phyloP scores from a whole-genome alignment of 2,329 filamentous ascomycete genomes.

The Trichophyton mentagrophytes region DNA sequence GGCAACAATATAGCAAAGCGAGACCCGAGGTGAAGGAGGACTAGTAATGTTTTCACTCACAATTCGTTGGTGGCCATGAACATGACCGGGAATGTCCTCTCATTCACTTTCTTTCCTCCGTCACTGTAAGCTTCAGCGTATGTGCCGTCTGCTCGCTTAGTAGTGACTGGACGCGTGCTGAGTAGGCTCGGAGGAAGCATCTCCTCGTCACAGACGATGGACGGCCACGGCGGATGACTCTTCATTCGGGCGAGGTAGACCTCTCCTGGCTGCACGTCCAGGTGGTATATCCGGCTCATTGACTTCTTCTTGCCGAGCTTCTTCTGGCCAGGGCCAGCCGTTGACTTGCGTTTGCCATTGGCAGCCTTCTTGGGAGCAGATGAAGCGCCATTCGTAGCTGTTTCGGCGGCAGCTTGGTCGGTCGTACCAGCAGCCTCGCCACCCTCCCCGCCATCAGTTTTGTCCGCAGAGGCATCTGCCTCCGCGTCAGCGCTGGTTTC shows the following conservation, averaged over 20 bases:
- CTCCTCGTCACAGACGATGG: conserved; percentile 83
- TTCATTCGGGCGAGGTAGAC: conserved; percentile 89
- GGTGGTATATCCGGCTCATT: conserved; percentile 54
- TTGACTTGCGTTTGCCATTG: conserved; percentile 56
- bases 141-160: conserved; percentile 66
- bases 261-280: conserved; percentile 78
- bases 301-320: conserved; percentile 80
- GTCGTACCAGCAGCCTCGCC: conserved; percentile 17
- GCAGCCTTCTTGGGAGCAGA: conserved; percentile 40
- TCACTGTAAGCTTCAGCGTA: conserved; percentile 80
- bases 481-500: conserved; percentile 16
- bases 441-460: conserved; percentile 15
- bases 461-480: conserved; percentile 17
- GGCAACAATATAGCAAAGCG: background rate
- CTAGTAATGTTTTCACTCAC: conserved; percentile 45
- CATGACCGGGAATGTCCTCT: conserved; percentile 89
- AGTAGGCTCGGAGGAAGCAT: conserved; percentile 77
- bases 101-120: conserved; percentile 70
- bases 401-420: conserved; percentile 16
- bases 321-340: conserved; percentile 52
- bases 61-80: conserved; percentile 93
- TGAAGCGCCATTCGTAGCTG: conserved; percentile 37
- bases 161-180: conserved; percentile 68
- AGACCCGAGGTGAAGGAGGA: background rate
- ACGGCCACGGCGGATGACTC: conserved; percentile 88